These are phyloP conservation scores for Bruguiera hainesii DNA, from an alignment of 441 rosid genomes.

Conservation along the genomic window DNA sequence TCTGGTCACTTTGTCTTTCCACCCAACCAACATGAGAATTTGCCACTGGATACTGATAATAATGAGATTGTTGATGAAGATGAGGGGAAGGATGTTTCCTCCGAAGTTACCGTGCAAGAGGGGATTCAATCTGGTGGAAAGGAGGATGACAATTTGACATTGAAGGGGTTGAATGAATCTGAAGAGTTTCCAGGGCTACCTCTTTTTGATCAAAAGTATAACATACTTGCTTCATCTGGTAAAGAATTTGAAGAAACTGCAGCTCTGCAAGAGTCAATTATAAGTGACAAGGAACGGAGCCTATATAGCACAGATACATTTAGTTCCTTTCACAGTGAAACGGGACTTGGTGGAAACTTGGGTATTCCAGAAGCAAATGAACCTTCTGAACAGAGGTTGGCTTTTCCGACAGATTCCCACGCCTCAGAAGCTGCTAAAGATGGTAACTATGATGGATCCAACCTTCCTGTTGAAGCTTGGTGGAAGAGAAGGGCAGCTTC, in stretches of 20 bases:
- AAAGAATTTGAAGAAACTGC: slow-evolving; percentile 38
- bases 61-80: slow-evolving; percentile 36
- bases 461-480: slow-evolving; percentile 85
- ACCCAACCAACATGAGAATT: slow-evolving; percentile 80
- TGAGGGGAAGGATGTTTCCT: slow-evolving; percentile 36
- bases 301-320: slow-evolving; percentile 42
- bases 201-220: slow-evolving; percentile 45
- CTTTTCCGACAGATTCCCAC: slow-evolving; percentile 34
- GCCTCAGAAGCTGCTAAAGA: slow-evolving; percentile 38
- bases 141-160: slow-evolving; percentile 44
- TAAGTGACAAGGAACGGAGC: slow-evolving; percentile 43
- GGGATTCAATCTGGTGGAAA: slow-evolving; percentile 42
- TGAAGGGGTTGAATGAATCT: slow-evolving; percentile 43
- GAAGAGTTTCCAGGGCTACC: slow-evolving; percentile 49
- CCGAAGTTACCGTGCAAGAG: slow-evolving; percentile 34
- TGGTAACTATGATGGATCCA: slow-evolving; percentile 29
- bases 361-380: slow-evolving; percentile 37
- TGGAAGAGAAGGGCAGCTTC: slow-evolving; percentile 88
- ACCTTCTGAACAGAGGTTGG: slow-evolving; percentile 32
- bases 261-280: slow-evolving; percentile 28
- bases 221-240: slow-evolving; percentile 20
- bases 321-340: slow-evolving; percentile 49
- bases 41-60: slow-evolving; percentile 48
- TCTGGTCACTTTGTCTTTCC: slow-evolving; percentile 87
- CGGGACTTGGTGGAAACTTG: slow-evolving; percentile 38